phyloP scores from a whole-genome alignment of 352 stramenopile genomes.

The Phytophthora foliorum region DNA sequence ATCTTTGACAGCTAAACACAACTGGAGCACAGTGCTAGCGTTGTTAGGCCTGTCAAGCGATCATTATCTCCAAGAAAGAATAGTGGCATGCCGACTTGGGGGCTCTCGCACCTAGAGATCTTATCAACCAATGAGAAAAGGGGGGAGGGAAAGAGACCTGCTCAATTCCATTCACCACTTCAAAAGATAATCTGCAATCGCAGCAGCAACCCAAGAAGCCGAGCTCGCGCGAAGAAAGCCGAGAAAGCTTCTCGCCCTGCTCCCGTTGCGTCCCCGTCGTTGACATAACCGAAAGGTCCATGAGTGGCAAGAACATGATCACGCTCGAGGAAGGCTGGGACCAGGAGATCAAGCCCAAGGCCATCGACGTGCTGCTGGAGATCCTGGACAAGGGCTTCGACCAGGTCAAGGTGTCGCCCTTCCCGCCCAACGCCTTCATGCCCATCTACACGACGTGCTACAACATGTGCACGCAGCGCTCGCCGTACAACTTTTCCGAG shows the following conservation, averaged over 20 bases:
- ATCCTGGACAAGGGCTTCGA: conserved; percentile 91
- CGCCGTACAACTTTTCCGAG: conserved; percentile 99
- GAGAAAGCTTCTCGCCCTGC: background rate
- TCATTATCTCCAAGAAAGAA: background rate
- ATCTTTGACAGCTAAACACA: too few species aligned
- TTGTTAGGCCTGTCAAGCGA: too few species aligned
- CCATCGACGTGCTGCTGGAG: conserved; percentile 88
- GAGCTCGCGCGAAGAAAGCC: background rate
- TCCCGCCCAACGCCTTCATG: conserved; percentile 90
- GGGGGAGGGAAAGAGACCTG: conserved; percentile 20
- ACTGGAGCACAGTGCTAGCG: too few species aligned
- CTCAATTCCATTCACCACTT: conserved; percentile 9
- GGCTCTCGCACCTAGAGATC: conserved; percentile 26
- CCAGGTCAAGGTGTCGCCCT: conserved; percentile 82
- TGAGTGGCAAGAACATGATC: conserved; percentile 88
- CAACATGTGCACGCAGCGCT: conserved; percentile 99
- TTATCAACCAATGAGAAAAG: conserved; percentile 21
- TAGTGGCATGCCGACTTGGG: conserved; percentile 5
- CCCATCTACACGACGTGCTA: conserved; percentile 96
- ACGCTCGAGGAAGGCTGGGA: conserved; percentile 89
- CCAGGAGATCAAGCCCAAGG: conserved; percentile 90
- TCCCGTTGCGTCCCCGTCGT: background rate
- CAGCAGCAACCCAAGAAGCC: background rate
- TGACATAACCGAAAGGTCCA: too few species aligned
- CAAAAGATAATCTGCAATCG: conserved; percentile 3